These are phyloP conservation scores for Litsea cubeba DNA, from an alignment of 164 flowering plant genomes.

Conservation along the genomic window DNA sequence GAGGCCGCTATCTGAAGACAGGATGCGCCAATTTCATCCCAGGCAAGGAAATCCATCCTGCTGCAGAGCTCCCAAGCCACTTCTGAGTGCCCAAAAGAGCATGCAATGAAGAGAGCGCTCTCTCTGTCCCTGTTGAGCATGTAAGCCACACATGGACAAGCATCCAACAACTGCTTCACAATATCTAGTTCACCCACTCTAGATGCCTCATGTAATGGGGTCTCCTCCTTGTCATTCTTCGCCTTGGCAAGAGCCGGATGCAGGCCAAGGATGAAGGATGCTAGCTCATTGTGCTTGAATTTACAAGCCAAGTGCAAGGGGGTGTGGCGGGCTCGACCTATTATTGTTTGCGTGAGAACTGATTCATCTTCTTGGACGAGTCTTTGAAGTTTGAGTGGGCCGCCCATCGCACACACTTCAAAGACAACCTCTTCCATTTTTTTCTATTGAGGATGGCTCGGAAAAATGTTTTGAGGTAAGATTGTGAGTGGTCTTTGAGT, in stretches of 20 bases:
- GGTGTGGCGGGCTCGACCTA: background rate
- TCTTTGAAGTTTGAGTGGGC: no score
- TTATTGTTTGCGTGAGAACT: no score
- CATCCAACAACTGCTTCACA: slow-evolving; percentile 7
- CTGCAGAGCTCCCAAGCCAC: slow-evolving; percentile 10
- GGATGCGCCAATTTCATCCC: slow-evolving; percentile 9
- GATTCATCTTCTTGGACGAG: no score
- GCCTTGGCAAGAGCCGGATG: slow-evolving; percentile 22
- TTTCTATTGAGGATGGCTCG: no score
- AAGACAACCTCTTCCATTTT: background rate
- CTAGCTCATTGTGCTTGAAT: slow-evolving; percentile 20
- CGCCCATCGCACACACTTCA: background rate
- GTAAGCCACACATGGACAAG: slow-evolving; percentile 2
- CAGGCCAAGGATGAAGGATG: slow-evolving; percentile 14
- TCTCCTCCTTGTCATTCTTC: slow-evolving; percentile 27
- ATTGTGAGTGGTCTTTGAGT: no score
- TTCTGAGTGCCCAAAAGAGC: slow-evolving; percentile 2
- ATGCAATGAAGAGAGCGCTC: slow-evolving; percentile 11
- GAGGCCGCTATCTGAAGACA: slow-evolving; percentile 23
- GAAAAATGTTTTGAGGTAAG: no score
- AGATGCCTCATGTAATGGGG: slow-evolving; percentile 32
- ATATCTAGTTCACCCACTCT: slow-evolving; percentile 12
- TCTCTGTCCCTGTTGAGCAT: slow-evolving; percentile 9
- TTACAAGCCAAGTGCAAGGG: slow-evolving; percentile 23
- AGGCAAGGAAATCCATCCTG: background rate